A percentile compares a stretch with the other conserved stretches of the same genome.
Conservation (phyloP, 164 flowering plant genomes). For the Umbilicus rupestris region DNA sequence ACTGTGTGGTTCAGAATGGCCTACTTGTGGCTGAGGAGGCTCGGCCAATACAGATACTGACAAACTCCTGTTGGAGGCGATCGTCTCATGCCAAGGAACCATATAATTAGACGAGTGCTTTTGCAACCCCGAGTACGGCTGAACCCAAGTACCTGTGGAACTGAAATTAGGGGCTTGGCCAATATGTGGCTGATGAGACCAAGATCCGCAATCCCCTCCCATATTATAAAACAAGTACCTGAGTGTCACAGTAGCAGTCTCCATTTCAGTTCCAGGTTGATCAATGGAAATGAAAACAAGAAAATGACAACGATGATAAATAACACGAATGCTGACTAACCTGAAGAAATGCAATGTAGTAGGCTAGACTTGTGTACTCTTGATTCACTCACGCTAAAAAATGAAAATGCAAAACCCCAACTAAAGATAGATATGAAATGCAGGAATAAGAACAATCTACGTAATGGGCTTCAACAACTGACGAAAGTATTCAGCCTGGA, state of each 20-base stretch:
- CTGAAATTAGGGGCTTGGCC: conserved; percentile 33
- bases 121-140: conserved; percentile 16
- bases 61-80: conserved; percentile 16
- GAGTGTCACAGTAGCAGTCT: conserved; percentile 13
- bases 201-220: conserved; percentile 44
- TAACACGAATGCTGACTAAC: too few species aligned
- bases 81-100: conserved; percentile 19
- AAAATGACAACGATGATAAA: background rate
- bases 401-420: conserved; percentile 27
- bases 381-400: conserved; percentile 17
- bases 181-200: conserved; percentile 29
- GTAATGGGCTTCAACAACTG: conserved; percentile 91
- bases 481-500: conserved; percentile 93
- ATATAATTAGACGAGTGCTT: conserved; percentile 14
- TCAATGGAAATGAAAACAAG: background rate
- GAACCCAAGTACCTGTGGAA: conserved; percentile 14
- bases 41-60: conserved; percentile 21
- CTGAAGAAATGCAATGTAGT: conserved; percentile 7
- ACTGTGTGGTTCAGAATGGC: conserved; percentile 22
- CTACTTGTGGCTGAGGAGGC: conserved; percentile 14
- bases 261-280: background rate
- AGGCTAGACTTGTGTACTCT: conserved; percentile 16
- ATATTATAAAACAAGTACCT: conserved; percentile 36
- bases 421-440: conserved; percentile 25
- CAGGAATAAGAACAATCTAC: conserved; percentile 35